Evolutionary conservation across 768 basidiomycete species (phyloP).

Genomic region (Boletus vermiculosoides): DNA sequence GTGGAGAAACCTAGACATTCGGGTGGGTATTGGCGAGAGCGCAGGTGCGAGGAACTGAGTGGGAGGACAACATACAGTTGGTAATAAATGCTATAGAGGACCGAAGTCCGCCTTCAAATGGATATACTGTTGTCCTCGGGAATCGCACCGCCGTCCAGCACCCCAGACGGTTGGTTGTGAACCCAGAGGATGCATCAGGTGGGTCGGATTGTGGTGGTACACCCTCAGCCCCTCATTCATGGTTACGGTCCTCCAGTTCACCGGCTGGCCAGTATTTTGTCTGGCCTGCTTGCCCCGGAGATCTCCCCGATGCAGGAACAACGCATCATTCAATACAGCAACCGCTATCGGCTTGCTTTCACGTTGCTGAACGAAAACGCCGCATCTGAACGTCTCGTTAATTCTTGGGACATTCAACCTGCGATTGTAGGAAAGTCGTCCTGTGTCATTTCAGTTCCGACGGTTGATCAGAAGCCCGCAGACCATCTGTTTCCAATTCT

Average conservation of each 20-base stretch:
- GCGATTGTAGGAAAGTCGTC: slow-evolving; percentile 59
- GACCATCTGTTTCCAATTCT: slow-evolving; percentile 71
- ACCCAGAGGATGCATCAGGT: slow-evolving; percentile 29
- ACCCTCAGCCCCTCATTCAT: slow-evolving; percentile 11
- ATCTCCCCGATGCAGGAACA: slow-evolving; percentile 50
- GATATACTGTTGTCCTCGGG: slow-evolving; percentile 27
- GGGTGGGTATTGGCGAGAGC: slow-evolving; percentile 25
- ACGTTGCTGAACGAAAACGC: slow-evolving; percentile 91
- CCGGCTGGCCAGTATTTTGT: slow-evolving; percentile 40
- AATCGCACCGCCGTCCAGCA: slow-evolving; percentile 21
- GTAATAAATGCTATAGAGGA: slow-evolving; percentile 16
- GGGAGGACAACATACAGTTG: neutral
- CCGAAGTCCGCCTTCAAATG: slow-evolving; percentile 5
- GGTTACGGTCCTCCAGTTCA: slow-evolving; percentile 28
- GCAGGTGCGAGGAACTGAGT: slow-evolving; percentile 36
- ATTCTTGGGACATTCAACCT: slow-evolving; percentile 70
- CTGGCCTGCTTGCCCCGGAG: slow-evolving; percentile 41
- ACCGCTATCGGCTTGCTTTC: slow-evolving; percentile 85
- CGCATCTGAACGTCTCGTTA: slow-evolving; percentile 54
- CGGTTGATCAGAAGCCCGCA: slow-evolving; percentile 33
- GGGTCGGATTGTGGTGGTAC: slow-evolving; percentile 10
- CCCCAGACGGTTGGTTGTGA: slow-evolving; percentile 22
- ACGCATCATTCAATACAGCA: slow-evolving; percentile 70
- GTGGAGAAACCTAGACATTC: slow-evolving; percentile 47
- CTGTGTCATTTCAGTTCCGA: slow-evolving; percentile 15